A percentile compares a stretch with the other conserved stretches of the same genome.
Conservation (phyloP, 2,329 filamentous ascomycete genomes). For the Diplodia corticola region DNA sequence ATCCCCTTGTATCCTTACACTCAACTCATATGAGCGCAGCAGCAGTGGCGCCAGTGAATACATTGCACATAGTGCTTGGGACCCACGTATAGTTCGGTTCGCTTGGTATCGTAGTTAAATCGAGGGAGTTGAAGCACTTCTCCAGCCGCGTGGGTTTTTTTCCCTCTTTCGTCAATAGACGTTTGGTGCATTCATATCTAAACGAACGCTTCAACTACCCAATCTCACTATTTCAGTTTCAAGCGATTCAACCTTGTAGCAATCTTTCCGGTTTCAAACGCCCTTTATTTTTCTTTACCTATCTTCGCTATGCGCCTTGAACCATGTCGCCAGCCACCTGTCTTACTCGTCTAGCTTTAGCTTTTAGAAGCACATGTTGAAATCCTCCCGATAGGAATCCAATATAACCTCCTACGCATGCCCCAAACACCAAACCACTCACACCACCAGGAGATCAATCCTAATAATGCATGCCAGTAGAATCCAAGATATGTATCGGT, state of each 20-base stretch:
- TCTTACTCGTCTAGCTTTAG: background rate
- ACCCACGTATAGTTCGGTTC: too few relatives aligned
- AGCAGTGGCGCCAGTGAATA: background rate
- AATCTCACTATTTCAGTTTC: too few relatives aligned
- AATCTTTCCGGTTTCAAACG: background rate
- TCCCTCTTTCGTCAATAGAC: too few relatives aligned
- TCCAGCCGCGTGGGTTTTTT: too few relatives aligned
- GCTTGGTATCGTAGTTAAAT: too few relatives aligned
- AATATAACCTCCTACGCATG: background rate
- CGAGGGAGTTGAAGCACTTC: too few relatives aligned
- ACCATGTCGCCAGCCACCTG: background rate
- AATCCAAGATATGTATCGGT: background rate
- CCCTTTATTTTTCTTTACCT: background rate
- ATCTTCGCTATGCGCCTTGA: background rate
- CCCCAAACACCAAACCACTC: background rate
- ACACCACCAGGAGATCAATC: background rate
- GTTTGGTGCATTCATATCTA: too few relatives aligned
- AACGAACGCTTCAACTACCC: too few relatives aligned
- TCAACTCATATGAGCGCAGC: background rate
- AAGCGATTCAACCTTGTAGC: background rate
- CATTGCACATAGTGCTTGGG: background rate
- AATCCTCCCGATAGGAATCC: background rate
- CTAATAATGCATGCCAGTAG: background rate
- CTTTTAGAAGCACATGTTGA: background rate
- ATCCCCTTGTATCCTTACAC: background rate